Evolutionary conservation across 352 stramenopile genomes (phyloP), one percentile per base, ranked within the genome.

Genomic region (Globisporangium takayamanum): DNA sequence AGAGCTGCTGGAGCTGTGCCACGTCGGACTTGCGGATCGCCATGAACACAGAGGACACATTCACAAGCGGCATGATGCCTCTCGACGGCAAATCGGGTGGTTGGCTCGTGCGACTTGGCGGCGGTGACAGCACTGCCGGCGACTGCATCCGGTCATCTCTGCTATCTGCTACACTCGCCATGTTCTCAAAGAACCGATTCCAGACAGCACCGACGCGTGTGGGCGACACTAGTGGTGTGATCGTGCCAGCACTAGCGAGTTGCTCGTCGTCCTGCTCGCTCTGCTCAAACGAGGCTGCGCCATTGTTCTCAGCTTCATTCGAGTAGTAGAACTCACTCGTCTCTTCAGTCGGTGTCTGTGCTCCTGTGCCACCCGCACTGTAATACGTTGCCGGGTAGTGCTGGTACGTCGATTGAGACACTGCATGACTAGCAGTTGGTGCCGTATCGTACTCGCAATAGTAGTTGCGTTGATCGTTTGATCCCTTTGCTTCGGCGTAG

Each of bases 171-270:
- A 51, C 52, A 7, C 7, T 39, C 14, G 53, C 74, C 55, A 88
- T 63, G 30, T 92, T 92, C 46, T 84, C 76, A 63, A 90, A 92
- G 55, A 92, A 92, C 18, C 69, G 70, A 54, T 83, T 88, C 83
- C 80, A 92, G 20, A 92, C 76, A 25, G 78, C 83, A 55, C 70
- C 75, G 7, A 90, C 77, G 3, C 79, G 67, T 2, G 70, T 55
- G 0, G 76, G 71, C 59, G 76, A 76, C 45, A 78, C 58, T 0
- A 53, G 50, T 2, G 60, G 56, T 3, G 46, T 50, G n/a, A 33
- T 36, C 8, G 22, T 53, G 48, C 37, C 44, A 10, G 18, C n/a
- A 26, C 45, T 22, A 18, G 26, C 15, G 28, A 18, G 20, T 39
- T 45, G 26, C 37, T 46, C 18, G 41, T 36, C 30, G 10, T 53